phyloP scores from a whole-genome alignment of 805 yeast genomes.

The Ogataea degrootiae region DNA sequence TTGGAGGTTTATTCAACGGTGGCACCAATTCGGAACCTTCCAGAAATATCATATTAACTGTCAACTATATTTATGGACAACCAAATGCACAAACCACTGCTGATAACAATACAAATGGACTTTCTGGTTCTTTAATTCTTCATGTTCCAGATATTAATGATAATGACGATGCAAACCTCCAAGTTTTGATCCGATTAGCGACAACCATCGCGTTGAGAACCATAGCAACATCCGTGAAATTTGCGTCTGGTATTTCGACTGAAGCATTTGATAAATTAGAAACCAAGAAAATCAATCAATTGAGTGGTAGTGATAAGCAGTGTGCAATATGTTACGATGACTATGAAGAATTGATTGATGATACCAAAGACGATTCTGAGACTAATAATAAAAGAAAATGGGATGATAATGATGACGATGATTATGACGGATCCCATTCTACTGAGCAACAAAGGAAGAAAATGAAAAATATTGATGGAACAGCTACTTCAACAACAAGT shows the following conservation, averaged over 20 bases:
- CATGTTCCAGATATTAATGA: conserved; percentile 63
- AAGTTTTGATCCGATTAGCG: conserved; percentile 59
- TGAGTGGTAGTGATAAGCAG: conserved; percentile 27
- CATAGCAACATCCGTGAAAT: conserved; percentile 45
- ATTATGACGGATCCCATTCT: not conserved
- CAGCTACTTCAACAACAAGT: conserved; percentile 2
- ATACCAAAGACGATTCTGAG: conserved; percentile 13
- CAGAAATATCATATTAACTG: conserved; percentile 36
- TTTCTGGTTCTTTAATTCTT: conserved; percentile 54
- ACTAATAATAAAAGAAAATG: conserved; percentile 7
- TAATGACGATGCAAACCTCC: conserved; percentile 55
- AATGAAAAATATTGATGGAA: conserved; percentile 19
- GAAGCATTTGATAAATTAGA: conserved; percentile 51
- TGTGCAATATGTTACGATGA: conserved; percentile 68
- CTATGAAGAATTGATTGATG: conserved; percentile 28
- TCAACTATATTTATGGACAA: conserved; percentile 34
- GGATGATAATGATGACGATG: conserved; percentile 5
- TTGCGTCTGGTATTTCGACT: conserved; percentile 47
- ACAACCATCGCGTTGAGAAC: conserved; percentile 67
- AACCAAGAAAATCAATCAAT: conserved; percentile 26
- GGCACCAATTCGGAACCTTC: conserved; percentile 20
- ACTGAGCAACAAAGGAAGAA: conserved; percentile 1
- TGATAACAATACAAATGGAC: conserved; percentile 12
- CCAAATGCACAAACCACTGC: conserved; percentile 9
- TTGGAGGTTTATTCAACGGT: not conserved